Conservation (phyloP, 257 asterid genomes). For the Rehmannia glutinosa region DNA sequence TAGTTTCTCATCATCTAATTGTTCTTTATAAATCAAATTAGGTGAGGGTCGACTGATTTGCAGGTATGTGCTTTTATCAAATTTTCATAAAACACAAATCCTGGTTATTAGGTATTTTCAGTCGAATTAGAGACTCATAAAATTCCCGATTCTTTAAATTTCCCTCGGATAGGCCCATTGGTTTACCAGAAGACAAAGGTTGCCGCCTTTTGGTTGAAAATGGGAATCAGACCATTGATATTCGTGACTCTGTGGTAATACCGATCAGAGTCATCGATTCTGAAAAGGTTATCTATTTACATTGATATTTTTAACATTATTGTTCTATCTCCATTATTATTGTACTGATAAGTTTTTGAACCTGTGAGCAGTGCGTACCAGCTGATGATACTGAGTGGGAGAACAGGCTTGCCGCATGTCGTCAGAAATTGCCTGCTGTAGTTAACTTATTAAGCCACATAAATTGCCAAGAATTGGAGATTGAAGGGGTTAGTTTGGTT, state of each 20-base stretch:
- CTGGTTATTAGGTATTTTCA: background rate
- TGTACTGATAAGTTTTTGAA: slow-evolving; percentile 1
- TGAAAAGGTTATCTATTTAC: slow-evolving; percentile 37
- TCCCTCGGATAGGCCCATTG: slow-evolving; percentile 46
- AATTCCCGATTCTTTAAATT: background rate
- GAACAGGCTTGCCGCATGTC: slow-evolving; percentile 23
- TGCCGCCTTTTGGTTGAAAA: slow-evolving; percentile 30
- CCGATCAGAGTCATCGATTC: slow-evolving; percentile 65
- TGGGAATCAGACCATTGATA: slow-evolving; percentile 25
- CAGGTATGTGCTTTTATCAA: slow-evolving; percentile 46
- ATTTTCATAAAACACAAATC: background rate
- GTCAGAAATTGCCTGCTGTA: slow-evolving; percentile 44
- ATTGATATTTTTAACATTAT: background rate
- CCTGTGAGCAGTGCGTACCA: slow-evolving; percentile 42
- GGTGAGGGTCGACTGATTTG: slow-evolving; percentile 70
- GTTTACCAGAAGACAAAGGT: slow-evolving; percentile 42
- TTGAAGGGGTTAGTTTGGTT: slow-evolving; percentile 55
- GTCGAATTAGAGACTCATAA: background rate
- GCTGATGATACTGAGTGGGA: slow-evolving; percentile 45
- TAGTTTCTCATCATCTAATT: slow-evolving; percentile 16
- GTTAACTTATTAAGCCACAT: slow-evolving; percentile 35
- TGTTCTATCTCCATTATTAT: background rate
- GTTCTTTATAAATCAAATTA: slow-evolving; percentile 18
- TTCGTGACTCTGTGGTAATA: slow-evolving; percentile 39
- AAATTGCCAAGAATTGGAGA: slow-evolving; percentile 35